Conservation (phyloP, 78 protist genomes). For the Dictyostelium citrinum region DNA sequence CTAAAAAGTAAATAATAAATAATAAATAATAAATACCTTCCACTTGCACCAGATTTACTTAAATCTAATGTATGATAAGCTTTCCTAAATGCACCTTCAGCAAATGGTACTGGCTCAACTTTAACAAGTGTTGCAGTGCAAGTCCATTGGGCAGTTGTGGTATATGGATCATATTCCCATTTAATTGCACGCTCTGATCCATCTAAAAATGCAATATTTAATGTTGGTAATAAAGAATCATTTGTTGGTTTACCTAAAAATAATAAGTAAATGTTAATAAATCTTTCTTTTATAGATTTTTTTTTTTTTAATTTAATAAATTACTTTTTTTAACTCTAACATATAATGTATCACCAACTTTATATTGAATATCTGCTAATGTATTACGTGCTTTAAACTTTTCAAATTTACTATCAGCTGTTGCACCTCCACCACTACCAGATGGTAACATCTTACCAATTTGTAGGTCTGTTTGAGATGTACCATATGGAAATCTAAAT, state of each 20-base stretch:
- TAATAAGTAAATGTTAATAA: neutral
- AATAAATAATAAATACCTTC: constrained; percentile 3
- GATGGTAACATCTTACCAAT: constrained; percentile 20
- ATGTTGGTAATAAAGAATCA: constrained; percentile 59
- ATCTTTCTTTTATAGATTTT: neutral
- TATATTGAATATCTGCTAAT: constrained; percentile 57
- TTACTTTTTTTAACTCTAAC: constrained; percentile 68
- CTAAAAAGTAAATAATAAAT: neutral
- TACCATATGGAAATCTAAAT: constrained; percentile 69
- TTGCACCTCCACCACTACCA: neutral
- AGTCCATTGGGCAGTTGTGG: constrained; percentile 75
- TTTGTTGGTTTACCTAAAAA: constrained; percentile 49
- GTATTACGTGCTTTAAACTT: constrained; percentile 71
- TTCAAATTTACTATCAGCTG: constrained; percentile 33
- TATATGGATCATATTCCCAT: constrained; percentile 75
- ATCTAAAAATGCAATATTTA: constrained; percentile 51
- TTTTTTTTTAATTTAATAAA: neutral
- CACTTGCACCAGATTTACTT: constrained; percentile 14
- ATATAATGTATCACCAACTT: constrained; percentile 58
- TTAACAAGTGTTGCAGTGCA: constrained; percentile 45
- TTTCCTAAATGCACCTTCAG: constrained; percentile 73
- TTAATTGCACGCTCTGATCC: constrained; percentile 59
- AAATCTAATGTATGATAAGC: constrained; percentile 61
- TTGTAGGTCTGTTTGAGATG: constrained; percentile 70
- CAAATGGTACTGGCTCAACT: constrained; percentile 68